A percentile compares a stretch with the other conserved stretches of the same genome.
phyloP scores from a whole-genome alignment of 2,329 filamentous ascomycete genomes.

The Amauroascus verrucosus region DNA sequence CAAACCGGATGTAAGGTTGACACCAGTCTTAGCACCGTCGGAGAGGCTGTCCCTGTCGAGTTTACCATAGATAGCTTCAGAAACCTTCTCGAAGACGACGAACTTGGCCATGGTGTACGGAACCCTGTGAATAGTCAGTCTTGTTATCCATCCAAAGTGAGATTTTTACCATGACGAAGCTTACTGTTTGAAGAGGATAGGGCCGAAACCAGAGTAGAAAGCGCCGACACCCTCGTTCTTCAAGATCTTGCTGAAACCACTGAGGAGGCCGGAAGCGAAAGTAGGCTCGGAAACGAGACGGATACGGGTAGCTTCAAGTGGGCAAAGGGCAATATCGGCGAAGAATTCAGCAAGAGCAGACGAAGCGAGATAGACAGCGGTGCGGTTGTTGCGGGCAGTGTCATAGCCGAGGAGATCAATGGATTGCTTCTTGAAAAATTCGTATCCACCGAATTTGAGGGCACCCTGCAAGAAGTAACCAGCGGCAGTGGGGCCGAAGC shows the following conservation, averaged over 20 bases:
- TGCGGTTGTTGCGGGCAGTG: conserved; percentile 66
- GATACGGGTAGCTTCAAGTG: conserved; percentile 86
- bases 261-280: conserved; percentile 69
- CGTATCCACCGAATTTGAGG: conserved; percentile 90
- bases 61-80: conserved; percentile 58
- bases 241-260: conserved; percentile 72
- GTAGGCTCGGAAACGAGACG: conserved; percentile 81
- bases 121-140: conserved; percentile 46
- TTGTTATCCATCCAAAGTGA: background rate
- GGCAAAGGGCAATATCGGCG: conserved; percentile 62
- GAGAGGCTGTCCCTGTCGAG: conserved; percentile 63
- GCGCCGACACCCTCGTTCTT: conserved; percentile 72
- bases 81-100: conserved; percentile 83
- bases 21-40: conserved; percentile 59
- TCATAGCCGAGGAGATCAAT: conserved; percentile 73
- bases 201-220: conserved; percentile 87
- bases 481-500: conserved; percentile 72
- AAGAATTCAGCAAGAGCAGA: conserved; percentile 55
- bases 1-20: conserved; percentile 78
- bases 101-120: conserved; percentile 95
- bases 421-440: conserved; percentile 89
- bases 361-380: conserved; percentile 65
- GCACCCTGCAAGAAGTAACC: conserved; percentile 92
- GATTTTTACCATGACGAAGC: conserved; percentile 25
- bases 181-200: conserved; percentile 74